Evolutionary conservation across 805 yeast species (phyloP), one percentile per base, ranked within the genome.

Genomic region (Myxozyma udenii): DNA sequence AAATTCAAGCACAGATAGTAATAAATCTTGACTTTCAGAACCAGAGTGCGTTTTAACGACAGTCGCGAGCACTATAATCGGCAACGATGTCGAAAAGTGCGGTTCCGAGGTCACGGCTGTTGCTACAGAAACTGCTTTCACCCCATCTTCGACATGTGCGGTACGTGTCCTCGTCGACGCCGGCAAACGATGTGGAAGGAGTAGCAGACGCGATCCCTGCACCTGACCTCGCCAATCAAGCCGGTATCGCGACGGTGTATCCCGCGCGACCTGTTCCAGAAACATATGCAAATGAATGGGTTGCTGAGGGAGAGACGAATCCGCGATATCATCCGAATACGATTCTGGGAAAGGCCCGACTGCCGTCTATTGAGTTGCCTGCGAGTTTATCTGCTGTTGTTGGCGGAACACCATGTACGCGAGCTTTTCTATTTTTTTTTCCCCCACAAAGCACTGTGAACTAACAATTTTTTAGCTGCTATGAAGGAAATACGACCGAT

Each of bases 381-480:
- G 44, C 23, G 19, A 28, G 39, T 12, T 30, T 53, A 22, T 35
- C 21, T n/a, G 22, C 16, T 3, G 41, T 50, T 30, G 35, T 53
- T 37, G 58, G 57, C 12, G 57, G 57, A 21, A 18, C 41, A 9
- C 50, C 55, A 7, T n/a, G 53, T 49, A 41, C n/a, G 48, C 30
- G n/a, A n/a, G n/a, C n/a, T n/a, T n/a, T n/a, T 32, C 35, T 19
- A 5, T 11, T 3, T 28, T 16, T 41, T 19, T 4, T 14, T 24
- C 37, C 16, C 14, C 6, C 40, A 4, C 35, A 7, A 19, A 16
- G 4, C 16, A 11, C 11, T 6, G 6, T 23, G 37, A n/a, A 0
- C 46, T 47, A 24, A 28, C 28, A 6, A 5, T n/a, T 6, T 4
- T 21, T 1, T 38, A 48, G 49, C 43, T 24, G 37, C 49, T 6